Conservation (phyloP, 768 basidiomycete genomes). For the Lyophyllum atratum region DNA sequence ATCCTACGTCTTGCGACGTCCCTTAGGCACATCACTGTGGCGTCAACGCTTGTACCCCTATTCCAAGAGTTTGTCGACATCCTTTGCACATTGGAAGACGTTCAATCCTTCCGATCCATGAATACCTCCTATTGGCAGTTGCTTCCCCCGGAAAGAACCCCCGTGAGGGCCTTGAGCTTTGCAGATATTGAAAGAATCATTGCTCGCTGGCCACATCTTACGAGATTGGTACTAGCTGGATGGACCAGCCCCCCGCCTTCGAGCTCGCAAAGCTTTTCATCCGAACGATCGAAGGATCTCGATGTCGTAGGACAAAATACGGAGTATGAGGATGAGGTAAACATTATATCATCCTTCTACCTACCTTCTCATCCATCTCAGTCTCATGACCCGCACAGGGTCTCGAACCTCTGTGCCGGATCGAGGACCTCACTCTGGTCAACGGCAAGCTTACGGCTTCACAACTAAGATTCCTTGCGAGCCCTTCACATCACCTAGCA, state of each 20-base stretch:
- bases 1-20: constrained; percentile 3
- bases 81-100: constrained; percentile 1
- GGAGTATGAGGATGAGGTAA: too few relatives aligned
- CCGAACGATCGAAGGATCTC: neutral
- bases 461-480: too few relatives aligned
- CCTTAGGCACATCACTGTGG: neutral
- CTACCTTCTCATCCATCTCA: too few relatives aligned
- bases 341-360: too few relatives aligned
- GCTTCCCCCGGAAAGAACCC: neutral
- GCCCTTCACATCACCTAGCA: too few relatives aligned
- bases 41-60: neutral
- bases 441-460: too few relatives aligned
- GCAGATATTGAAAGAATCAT: constrained; percentile 1
- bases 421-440: too few relatives aligned
- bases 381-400: too few relatives aligned
- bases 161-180: constrained; percentile 3
- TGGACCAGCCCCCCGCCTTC: neutral
- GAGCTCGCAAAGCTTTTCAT: neutral
- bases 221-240: neutral
- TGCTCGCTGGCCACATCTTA: too few relatives aligned
- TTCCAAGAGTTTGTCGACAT: constrained; percentile 4
- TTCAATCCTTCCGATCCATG: neutral
- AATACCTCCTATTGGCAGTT: neutral
- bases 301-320: too few relatives aligned
- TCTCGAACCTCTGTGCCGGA: too few relatives aligned